A percentile compares a stretch with the other conserved stretches of the same genome.
Conservation (phyloP, 2,329 filamentous ascomycete species). For the Penicillium sp. region DNA sequence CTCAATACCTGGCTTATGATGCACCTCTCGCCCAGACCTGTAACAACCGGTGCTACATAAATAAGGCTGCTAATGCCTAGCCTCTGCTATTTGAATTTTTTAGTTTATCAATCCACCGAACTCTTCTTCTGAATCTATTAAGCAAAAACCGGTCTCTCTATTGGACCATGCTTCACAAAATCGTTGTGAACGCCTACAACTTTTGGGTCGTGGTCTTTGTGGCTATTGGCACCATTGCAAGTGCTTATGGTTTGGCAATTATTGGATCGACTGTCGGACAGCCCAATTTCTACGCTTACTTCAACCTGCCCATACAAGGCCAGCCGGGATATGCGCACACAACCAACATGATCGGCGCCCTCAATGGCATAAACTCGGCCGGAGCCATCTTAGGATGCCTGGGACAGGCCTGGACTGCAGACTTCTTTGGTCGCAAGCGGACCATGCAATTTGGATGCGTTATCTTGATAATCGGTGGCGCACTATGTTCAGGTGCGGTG, state of each 20-base stretch:
- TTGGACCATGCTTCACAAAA: slow-evolving; percentile 8
- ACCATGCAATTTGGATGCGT: slow-evolving; percentile 28
- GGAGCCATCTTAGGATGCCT: slow-evolving; percentile 46
- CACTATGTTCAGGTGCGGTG: slow-evolving; percentile 43
- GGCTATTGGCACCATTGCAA: slow-evolving; percentile 38
- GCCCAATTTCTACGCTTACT: slow-evolving; percentile 49
- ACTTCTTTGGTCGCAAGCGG: slow-evolving; percentile 41
- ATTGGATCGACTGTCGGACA: slow-evolving; percentile 54
- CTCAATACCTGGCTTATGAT: too few relatives aligned
- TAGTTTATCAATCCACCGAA: too few relatives aligned
- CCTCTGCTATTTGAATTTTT: too few relatives aligned
- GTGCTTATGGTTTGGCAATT: slow-evolving; percentile 38
- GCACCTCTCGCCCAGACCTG: too few relatives aligned
- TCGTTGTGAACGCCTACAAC: slow-evolving; percentile 35
- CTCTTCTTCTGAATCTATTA: too few relatives aligned
- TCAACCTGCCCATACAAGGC: slow-evolving; percentile 43
- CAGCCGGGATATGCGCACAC: slow-evolving; percentile 48
- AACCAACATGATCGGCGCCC: slow-evolving; percentile 48
- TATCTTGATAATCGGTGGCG: slow-evolving; percentile 45
- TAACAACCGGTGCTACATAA: too few relatives aligned
- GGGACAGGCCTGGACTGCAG: slow-evolving; percentile 45
- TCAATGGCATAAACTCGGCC: slow-evolving; percentile 52
- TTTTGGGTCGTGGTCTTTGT: slow-evolving; percentile 39
- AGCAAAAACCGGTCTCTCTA: too few relatives aligned
- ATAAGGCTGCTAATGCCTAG: too few relatives aligned